Conservation (phyloP, 2,329 filamentous ascomycete species). For the Penicillium sclerotigenum region DNA sequence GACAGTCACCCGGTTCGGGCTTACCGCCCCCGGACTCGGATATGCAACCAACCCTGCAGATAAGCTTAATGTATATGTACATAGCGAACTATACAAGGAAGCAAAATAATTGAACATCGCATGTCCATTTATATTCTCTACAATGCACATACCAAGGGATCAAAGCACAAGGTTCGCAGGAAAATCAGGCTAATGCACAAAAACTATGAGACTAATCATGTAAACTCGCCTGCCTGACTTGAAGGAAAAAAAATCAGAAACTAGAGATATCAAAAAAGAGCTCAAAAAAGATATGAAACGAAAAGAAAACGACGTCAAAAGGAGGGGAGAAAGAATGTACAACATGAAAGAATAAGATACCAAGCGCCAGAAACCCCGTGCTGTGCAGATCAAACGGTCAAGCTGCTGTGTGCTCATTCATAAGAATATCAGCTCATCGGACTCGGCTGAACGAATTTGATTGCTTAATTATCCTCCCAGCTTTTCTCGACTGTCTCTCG, state of each 20-base stretch:
- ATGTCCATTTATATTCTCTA: neutral
- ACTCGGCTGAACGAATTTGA: slow-evolving; percentile 7
- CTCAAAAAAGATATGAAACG: neutral
- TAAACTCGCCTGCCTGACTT: neutral
- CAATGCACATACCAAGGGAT: neutral
- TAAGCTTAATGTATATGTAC: slow-evolving; percentile 10
- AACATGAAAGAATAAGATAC: slow-evolving; percentile 15
- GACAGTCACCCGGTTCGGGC: slow-evolving; percentile 23
- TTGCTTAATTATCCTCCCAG: slow-evolving; percentile 74
- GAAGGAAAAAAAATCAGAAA: neutral
- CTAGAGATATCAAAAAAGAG: neutral
- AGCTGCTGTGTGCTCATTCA: slow-evolving; percentile 16
- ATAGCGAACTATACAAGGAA: neutral
- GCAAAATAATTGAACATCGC: neutral
- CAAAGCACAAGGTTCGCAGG: neutral
- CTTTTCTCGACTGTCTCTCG: slow-evolving; percentile 98
- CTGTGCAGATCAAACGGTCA: slow-evolving; percentile 40
- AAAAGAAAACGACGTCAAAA: neutral
- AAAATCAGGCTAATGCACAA: slow-evolving; percentile 11
- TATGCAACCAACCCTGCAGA: slow-evolving; percentile 3
- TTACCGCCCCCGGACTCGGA: slow-evolving; percentile 21
- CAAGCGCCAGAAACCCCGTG: slow-evolving; percentile 44
- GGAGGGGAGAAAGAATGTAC: slow-evolving; percentile 10
- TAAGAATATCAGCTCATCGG: slow-evolving; percentile 13
- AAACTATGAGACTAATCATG: neutral